Evolutionary conservation across 2,329 filamentous ascomycete species (phyloP), one percentile per base, ranked within the genome.

Genomic region (Blastomyces emzantsi): DNA sequence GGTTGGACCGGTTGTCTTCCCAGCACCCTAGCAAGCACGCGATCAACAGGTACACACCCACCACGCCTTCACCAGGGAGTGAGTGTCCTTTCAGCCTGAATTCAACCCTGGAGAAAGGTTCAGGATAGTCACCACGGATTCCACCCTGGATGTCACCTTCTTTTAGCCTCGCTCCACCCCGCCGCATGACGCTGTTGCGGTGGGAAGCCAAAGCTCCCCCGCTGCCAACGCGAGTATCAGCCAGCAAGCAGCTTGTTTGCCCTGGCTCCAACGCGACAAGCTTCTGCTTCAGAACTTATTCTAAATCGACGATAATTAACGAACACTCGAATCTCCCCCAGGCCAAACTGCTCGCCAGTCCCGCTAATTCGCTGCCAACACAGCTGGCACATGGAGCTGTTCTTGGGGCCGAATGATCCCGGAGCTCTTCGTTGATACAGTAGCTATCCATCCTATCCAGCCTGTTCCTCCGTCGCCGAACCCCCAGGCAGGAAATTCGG

Each of bases 121-220:
- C 33, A 33, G 33, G 7, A 33, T 33, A 33, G 33, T 33, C 33
- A 33, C 33, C 33, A 33, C 33, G 33, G 19, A 36, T 64, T 62
- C 65, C 63, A 66, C 63, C 51, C 36, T 60, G 63, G 61, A 66
- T 66, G 65, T 63, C 58, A 66, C 65, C 65, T 62, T 66, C 41
- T 13, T 52, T 62, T 43, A 39, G 13, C 8, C 49, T 45, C 60
- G 39, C 60, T 49, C 63, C 64, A 64, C 62, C 45, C 52, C 30
- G 25, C 47, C 13, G 45, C 51, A 33, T 45, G 39, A 47, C 54
- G 15, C 36, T 47, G 36, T 28, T 22, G 33, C 30, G 33, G 36
- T 41, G 11, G 33, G 54, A 33, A n/a, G 55, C 54, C 54, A n/a
- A 22, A 57, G 54, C n/a, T n/a, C 6, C 17, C 19, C 28, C 52